Percentiles rank a stretch among this genome's conserved stretches.
Conservation (phyloP, 768 basidiomycete species). For the Lactifluus hygrophoroides region DNA sequence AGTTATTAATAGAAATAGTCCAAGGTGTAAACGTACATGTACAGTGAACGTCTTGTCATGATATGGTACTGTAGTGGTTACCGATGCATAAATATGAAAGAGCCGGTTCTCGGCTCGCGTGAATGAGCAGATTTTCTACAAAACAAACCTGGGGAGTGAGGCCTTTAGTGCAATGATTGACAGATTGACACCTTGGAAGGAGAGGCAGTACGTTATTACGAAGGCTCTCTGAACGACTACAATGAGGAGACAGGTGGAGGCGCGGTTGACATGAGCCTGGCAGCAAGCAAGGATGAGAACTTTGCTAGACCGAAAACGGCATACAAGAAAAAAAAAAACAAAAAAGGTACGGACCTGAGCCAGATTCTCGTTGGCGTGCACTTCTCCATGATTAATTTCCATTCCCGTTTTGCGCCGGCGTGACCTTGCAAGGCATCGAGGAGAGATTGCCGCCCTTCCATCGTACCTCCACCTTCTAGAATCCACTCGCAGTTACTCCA, state of each 20-base stretch:
- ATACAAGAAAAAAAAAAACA: neutral
- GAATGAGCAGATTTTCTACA: neutral
- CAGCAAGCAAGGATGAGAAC: neutral
- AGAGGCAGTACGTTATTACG: neutral
- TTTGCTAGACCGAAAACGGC: neutral
- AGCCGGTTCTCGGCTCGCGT: neutral
- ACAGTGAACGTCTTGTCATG: no score
- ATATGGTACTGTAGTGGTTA: neutral
- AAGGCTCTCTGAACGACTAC: no score
- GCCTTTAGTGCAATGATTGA: neutral
- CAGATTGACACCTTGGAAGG: neutral
- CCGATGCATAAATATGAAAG: neutral
- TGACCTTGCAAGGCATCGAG: conserved; percentile 44
- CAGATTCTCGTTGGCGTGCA: conserved; percentile 51
- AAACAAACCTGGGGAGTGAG: neutral
- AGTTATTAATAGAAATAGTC: neutral
- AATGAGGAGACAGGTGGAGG: neutral
- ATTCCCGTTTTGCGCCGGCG: conserved; percentile 27
- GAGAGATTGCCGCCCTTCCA: conserved; percentile 49
- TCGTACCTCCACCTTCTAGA: conserved; percentile 70
- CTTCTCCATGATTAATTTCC: conserved; percentile 58
- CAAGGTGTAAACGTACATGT: neutral
- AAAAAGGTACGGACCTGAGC: conserved; percentile 42
- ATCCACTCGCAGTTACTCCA: conserved; percentile 78
- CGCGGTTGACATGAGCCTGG: conserved; percentile 2